A percentile compares a stretch with the other conserved stretches of the same genome.
These are phyloP conservation scores for Lactarius akahatsu DNA, from an alignment of 768 basidiomycete species.

Conservation along the genomic window DNA sequence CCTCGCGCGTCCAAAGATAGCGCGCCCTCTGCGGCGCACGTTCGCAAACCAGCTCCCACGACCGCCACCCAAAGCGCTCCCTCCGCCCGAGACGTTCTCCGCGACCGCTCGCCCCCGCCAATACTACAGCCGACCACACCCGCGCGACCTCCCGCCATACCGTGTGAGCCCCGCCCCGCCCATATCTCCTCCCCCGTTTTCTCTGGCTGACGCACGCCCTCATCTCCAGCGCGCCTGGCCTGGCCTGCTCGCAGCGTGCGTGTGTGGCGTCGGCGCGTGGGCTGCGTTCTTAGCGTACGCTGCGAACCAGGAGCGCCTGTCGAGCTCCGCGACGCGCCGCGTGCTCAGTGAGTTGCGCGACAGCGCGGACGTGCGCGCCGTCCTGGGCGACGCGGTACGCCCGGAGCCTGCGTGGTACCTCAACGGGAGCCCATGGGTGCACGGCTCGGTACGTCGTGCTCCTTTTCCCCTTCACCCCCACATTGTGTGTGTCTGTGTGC, in stretches of 20 bases:
- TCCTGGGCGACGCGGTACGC: slow-evolving; percentile 64
- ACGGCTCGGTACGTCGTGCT: slow-evolving; percentile 53
- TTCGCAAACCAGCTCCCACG: slow-evolving; percentile 26
- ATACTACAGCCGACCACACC: slow-evolving; percentile 45
- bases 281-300: slow-evolving; percentile 64
- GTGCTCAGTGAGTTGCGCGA: slow-evolving; percentile 60
- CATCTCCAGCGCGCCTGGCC: slow-evolving; percentile 52
- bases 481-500: too few species aligned
- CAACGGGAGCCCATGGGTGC: slow-evolving; percentile 72
- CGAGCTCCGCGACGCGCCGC: slow-evolving; percentile 70
- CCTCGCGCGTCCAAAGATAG: not conserved
- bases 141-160: slow-evolving; percentile 45
- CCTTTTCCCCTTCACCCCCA: too few species aligned
- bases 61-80: slow-evolving; percentile 22
- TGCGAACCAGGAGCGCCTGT: slow-evolving; percentile 75
- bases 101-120: slow-evolving; percentile 45
- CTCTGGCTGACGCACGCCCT: not conserved
- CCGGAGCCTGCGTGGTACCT: slow-evolving; percentile 70
- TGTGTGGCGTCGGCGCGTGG: slow-evolving; percentile 62
- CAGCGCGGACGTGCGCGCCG: slow-evolving; percentile 47
- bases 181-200: not conserved
- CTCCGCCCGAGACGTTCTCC: slow-evolving; percentile 41
- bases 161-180: slow-evolving; percentile 34
- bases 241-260: slow-evolving; percentile 46
- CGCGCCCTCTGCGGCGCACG: not conserved